These are phyloP conservation scores for Oryza coarctata DNA, from an alignment of 176 grass and related monocot genomes.

Conservation along the genomic window DNA sequence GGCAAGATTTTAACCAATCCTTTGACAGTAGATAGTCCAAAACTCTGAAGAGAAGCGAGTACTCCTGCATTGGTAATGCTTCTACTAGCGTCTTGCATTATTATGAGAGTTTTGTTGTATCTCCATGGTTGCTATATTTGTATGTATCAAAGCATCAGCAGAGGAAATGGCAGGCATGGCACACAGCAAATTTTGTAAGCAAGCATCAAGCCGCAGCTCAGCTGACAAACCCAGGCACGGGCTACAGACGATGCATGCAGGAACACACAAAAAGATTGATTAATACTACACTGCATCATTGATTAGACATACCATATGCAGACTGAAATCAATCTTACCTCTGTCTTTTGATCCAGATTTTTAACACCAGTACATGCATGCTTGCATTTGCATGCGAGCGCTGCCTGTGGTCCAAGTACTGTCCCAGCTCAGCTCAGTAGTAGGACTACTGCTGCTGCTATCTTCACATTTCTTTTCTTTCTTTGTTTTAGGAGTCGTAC, in stretches of 20 bases:
- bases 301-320: constrained; percentile 29
- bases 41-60: background rate
- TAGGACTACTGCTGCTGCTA: background rate
- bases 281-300: background rate
- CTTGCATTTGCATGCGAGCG: constrained; percentile 22
- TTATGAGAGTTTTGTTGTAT: background rate
- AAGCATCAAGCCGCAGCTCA: background rate
- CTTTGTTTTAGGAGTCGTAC: background rate
- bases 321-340: background rate
- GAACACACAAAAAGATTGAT: background rate
- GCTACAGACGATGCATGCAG: background rate
- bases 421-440: background rate
- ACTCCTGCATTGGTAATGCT: background rate
- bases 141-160: background rate
- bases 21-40: background rate
- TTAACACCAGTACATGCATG: background rate
- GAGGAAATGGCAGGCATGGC: background rate
- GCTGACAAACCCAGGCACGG: background rate
- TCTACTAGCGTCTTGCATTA: background rate
- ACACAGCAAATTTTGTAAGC: background rate
- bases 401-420: constrained; percentile 36
- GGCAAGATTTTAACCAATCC: background rate
- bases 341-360: background rate
- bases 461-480: background rate
- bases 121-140: constrained; percentile 9